Evolutionary conservation across 495 filamentous ascomycete species (phyloP).

Genomic region (Xylaria longipes): DNA sequence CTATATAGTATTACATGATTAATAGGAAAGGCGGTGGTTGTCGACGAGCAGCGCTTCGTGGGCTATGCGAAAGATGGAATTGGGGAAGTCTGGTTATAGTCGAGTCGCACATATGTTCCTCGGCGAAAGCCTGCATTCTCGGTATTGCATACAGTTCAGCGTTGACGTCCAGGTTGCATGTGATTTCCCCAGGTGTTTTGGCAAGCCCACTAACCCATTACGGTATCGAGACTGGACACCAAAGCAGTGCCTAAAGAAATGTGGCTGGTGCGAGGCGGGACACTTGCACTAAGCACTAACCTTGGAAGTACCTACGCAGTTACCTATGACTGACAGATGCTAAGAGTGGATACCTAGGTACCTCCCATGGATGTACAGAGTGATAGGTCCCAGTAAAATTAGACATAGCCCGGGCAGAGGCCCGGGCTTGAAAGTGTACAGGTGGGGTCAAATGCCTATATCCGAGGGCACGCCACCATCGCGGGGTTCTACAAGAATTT

Average conservation of each 20-base stretch:
- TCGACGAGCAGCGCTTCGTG: not conserved
- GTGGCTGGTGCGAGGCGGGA: conserved; percentile 15
- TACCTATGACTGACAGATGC: no score
- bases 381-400: no score
- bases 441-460: not conserved
- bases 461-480: not conserved
- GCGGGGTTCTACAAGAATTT: conserved; percentile 24
- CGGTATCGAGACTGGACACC: not conserved
- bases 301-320: no score
- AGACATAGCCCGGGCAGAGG: no score
- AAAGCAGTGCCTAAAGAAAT: not conserved
- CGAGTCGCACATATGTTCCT: conserved; percentile 27
- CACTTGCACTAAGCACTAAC: not conserved
- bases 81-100: not conserved
- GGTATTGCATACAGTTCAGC: conserved; percentile 23
- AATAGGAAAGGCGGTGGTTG: not conserved
- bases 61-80: conserved; percentile 8
- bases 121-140: conserved; percentile 38
- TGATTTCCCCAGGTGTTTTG: conserved; percentile 34
- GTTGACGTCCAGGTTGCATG: conserved; percentile 44
- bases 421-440: not conserved
- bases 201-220: not conserved
- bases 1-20: conserved; percentile 34
- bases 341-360: no score
- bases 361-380: no score